Evolutionary conservation across 2,329 filamentous ascomycete genomes (phyloP).

Genomic region (Alternaria gansuensis): DNA sequence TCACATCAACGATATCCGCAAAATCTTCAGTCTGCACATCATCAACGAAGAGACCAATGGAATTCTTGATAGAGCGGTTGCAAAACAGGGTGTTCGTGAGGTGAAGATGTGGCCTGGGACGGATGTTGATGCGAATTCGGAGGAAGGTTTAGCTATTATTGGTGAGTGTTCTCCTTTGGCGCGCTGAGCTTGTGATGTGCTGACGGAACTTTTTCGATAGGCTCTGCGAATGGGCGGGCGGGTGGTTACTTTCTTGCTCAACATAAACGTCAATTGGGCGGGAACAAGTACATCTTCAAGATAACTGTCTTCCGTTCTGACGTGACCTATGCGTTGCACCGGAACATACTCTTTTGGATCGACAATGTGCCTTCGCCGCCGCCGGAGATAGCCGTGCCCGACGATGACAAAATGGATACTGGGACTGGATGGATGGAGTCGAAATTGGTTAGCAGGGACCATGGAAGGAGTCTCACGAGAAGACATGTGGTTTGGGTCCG

Average conservation of each 20-base stretch:
- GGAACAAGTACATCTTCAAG: conserved; percentile 2
- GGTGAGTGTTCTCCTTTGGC: neutral
- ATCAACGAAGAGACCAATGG: neutral
- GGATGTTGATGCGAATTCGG: neutral
- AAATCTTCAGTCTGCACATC: neutral
- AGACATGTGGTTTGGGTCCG: neutral
- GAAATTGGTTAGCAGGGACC: neutral
- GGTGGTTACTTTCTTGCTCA: conserved; percentile 4
- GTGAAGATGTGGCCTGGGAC: neutral
- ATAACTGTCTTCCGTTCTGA: conserved; percentile 1
- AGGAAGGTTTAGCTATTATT: neutral
- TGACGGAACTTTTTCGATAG: neutral
- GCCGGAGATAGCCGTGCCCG: neutral
- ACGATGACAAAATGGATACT: neutral
- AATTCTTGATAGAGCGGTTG: neutral
- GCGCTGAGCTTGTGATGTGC: neutral
- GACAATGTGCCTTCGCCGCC: neutral
- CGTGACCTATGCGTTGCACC: neutral
- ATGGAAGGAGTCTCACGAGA: neutral
- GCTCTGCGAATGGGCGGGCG: conserved; percentile 1
- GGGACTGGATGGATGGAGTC: neutral
- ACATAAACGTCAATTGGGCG: neutral
- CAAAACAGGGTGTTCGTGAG: neutral
- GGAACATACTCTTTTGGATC: neutral
- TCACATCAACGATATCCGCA: neutral